Base-by-base conservation (phyloP, 2,329 filamentous ascomycete species). In the Colletotrichum lentis region DNA sequence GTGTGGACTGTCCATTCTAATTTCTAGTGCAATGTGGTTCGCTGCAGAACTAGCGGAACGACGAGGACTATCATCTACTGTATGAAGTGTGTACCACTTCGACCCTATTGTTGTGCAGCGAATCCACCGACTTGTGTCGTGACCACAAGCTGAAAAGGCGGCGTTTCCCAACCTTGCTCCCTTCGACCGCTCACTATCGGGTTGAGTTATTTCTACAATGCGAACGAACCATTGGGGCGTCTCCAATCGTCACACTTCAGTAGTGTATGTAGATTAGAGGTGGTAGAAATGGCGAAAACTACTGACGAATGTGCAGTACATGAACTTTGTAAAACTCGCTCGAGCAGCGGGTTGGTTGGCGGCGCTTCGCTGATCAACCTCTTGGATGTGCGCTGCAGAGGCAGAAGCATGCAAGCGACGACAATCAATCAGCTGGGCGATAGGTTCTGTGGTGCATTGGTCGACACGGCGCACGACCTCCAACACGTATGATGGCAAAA, bases 11-110 rank as follows among this genome's bases (percentile, higher is more conserved):
- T 55, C 53, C n/a, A 22, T 44, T 39, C 46, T 41, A 31, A 27
- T n/a, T n/a, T n/a, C n/a, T n/a, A n/a, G n/a, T 27, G 5, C 27
- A 27, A 27, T 27, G 1, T 27, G 27, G 31, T 47, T 64, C 22
- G 64, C 64, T 53, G 49, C 64, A 27, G 31, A 55, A 47, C 59
- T 64, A 54, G 24, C 60, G 41, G 64, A 67, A 47, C 58, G 24
- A 59, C 60, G 47, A 47, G 41, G 20, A 58, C 47, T 27, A 27
- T 27, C 27, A 27, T 27, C 27, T 27, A 27, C 5, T 7, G 8
- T 8, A 31, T 31, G 27, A 27, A 46, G 18, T 53, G 37, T 64
- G 22, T 37, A 39, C 58, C 44, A 39, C 22, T 11, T 16, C 35
- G 57, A 27, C 22, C 57, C 58, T 47, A 27, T n/a, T n/a, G 37